These are phyloP conservation scores for Primulina huaijiensis DNA, from an alignment of 257 asterid species.

Conservation along the genomic window DNA sequence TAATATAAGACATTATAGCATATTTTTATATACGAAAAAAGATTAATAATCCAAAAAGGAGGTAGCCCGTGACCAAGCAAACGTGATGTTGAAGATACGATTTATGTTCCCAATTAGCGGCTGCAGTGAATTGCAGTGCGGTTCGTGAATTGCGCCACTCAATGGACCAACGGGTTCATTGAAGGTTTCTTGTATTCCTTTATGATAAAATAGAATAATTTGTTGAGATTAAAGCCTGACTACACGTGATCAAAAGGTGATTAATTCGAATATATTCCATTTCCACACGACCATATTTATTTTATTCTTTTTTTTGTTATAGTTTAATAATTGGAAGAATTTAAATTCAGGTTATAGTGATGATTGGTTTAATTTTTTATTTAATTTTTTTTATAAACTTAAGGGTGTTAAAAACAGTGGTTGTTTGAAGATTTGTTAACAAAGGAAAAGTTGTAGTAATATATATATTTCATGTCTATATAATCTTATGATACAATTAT, in stretches of 20 bases:
- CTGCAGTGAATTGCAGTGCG: conserved; percentile 4
- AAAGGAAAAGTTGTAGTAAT: too few relatives aligned
- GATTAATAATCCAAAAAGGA: too few relatives aligned
- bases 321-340: too few relatives aligned
- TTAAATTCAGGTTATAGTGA: too few relatives aligned
- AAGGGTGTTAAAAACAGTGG: too few relatives aligned
- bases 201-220: conserved; percentile 18
- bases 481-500: too few relatives aligned
- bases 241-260: conserved; percentile 46
- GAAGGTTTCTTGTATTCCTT: neutral
- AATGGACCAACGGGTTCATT: conserved; percentile 12
- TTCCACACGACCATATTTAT: conserved; percentile 5
- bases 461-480: too few relatives aligned
- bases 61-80: conserved; percentile 40
- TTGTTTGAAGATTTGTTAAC: too few relatives aligned
- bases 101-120: conserved; percentile 14
- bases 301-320: neutral
- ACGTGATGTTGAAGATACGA: conserved; percentile 27
- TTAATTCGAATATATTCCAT: conserved; percentile 7
- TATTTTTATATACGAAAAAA: too few relatives aligned
- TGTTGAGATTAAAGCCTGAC: conserved; percentile 32
- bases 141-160: conserved; percentile 4
- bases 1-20: too few relatives aligned
- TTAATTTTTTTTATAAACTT: too few relatives aligned
- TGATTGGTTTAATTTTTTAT: too few relatives aligned